These are phyloP conservation scores for Malus orientalis DNA, from an alignment of 306 rosid species.

Conservation along the genomic window DNA sequence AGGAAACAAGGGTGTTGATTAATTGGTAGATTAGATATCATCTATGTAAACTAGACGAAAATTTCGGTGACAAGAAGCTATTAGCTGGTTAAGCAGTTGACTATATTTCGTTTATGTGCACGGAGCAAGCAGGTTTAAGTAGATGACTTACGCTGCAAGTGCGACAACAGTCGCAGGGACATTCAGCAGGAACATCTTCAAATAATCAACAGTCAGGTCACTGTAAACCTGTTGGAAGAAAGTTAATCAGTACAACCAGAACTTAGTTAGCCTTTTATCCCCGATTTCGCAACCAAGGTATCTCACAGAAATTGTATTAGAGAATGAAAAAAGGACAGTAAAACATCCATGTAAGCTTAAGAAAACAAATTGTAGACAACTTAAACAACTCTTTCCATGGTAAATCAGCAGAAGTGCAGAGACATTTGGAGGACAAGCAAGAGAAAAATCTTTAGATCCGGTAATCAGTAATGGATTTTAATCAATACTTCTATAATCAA, in stretches of 20 bases:
- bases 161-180: constrained; percentile 88
- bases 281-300: not conserved
- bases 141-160: constrained; percentile 63
- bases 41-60: not conserved
- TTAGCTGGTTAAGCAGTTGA: not conserved
- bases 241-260: constrained; percentile 11
- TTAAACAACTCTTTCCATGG: not conserved
- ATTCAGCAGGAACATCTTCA: constrained; percentile 80
- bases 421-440: not conserved
- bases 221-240: constrained; percentile 68
- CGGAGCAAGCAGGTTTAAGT: not conserved
- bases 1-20: not conserved
- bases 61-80: not conserved
- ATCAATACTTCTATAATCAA: not conserved
- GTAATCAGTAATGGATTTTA: not conserved
- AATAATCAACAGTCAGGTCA: constrained; percentile 78
- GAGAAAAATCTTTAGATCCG: too few relatives aligned
- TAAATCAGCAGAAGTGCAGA: not conserved
- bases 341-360: not conserved
- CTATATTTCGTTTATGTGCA: too few relatives aligned
- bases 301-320: not conserved
- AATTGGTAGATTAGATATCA: not conserved
- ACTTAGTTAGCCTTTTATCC: not conserved
- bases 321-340: not conserved
- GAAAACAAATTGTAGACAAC: not conserved